Conservation (phyloP, 768 basidiomycete genomes). For the Panus rudis region DNA sequence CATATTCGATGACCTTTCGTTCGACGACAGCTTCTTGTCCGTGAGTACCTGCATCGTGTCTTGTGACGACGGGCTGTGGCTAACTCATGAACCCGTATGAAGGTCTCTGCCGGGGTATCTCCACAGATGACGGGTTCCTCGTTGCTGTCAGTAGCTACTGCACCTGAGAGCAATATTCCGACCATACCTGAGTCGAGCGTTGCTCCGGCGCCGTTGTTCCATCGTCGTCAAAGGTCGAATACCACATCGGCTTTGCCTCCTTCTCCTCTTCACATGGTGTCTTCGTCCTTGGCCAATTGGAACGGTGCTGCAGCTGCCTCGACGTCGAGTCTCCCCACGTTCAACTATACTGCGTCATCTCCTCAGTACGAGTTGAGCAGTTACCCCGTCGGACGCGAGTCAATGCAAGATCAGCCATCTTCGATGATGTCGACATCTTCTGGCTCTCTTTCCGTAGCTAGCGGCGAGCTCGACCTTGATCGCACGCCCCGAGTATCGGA, state of each 20-base stretch:
- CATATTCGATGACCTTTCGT: neutral
- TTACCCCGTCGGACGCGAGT: neutral
- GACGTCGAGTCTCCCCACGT: slow-evolving; percentile 1
- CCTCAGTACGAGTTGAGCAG: neutral
- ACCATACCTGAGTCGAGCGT: neutral
- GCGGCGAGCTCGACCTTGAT: slow-evolving; percentile 15
- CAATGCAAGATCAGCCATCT: neutral
- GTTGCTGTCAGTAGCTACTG: neutral
- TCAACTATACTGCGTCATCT: slow-evolving; percentile 2
- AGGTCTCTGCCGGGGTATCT: too few species aligned
- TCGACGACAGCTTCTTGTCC: neutral
- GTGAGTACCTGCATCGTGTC: neutral
- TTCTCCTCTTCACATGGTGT: slow-evolving; percentile 25
- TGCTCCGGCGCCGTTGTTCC: slow-evolving; percentile 11
- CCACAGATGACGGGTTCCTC: neutral
- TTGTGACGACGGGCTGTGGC: neutral
- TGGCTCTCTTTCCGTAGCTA: neutral
- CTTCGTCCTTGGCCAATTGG: slow-evolving; percentile 37
- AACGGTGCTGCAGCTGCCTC: slow-evolving; percentile 20
- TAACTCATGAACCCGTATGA: neutral
- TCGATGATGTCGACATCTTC: neutral
- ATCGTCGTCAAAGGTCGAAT: slow-evolving; percentile 18
- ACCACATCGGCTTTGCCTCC: slow-evolving; percentile 17
- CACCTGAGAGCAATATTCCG: too few species aligned
- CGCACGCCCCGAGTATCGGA: slow-evolving; percentile 12